phyloP scores from a whole-genome alignment of 2,329 filamentous ascomycete genomes.

The Colletotrichum musicola region DNA sequence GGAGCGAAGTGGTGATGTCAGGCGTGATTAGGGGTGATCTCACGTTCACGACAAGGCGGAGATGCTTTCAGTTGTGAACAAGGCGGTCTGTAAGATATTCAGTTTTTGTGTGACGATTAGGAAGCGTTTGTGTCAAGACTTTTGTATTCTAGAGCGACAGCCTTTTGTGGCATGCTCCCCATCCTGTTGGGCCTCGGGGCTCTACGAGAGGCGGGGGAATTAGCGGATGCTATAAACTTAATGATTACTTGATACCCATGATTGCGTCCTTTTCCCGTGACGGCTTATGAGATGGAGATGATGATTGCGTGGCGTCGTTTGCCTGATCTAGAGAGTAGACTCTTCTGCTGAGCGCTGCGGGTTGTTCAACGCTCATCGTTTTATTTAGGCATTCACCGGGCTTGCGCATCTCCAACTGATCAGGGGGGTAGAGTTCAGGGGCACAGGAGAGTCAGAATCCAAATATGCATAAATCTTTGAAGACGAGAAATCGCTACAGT shows the following conservation, averaged over 20 bases:
- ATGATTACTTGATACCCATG: background rate
- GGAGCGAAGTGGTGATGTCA: background rate
- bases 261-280: background rate
- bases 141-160: background rate
- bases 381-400: too few relatives aligned
- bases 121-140: background rate
- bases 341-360: too few relatives aligned
- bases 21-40: background rate
- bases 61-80: too few relatives aligned
- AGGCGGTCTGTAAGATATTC: background rate
- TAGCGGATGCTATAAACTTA: background rate
- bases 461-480: too few relatives aligned
- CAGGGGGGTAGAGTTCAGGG: too few relatives aligned
- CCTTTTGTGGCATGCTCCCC: background rate
- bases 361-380: too few relatives aligned
- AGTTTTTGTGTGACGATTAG: background rate
- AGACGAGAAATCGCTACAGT: too few relatives aligned
- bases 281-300: background rate
- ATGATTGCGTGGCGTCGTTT: background rate
- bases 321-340: too few relatives aligned
- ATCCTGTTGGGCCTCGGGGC: background rate
- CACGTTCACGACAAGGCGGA: background rate
- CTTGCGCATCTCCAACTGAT: too few relatives aligned
- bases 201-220: too few relatives aligned
- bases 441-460: too few relatives aligned